These are phyloP conservation scores for Haplosporangium gracile DNA, from an alignment of 192 early-diverging fungal genomes.

Conservation along the genomic window DNA sequence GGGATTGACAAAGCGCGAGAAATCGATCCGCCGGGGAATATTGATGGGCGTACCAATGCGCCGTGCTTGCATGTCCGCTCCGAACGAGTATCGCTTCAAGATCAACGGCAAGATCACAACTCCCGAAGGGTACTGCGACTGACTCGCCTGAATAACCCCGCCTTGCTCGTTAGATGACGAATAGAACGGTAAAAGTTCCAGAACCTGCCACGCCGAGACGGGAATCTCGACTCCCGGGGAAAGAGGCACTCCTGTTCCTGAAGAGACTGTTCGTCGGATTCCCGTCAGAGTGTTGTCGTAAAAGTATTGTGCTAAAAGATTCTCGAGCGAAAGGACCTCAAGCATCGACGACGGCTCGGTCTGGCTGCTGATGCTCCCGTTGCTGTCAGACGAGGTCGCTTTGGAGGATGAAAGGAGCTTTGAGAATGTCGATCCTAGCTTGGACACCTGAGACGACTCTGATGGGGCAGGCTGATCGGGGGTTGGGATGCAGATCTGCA, in stretches of 20 bases:
- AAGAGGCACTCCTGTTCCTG: conserved; percentile 43
- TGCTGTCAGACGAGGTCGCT: conserved; percentile 15
- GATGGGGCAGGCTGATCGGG: neutral
- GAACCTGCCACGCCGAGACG: conserved; percentile 78
- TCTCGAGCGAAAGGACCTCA: conserved; percentile 63
- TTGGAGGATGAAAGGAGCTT: conserved; percentile 21
- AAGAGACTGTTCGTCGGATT: conserved; percentile 58
- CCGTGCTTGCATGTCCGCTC: conserved; percentile 48
- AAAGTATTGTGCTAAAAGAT: conserved; percentile 70
- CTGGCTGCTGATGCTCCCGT: neutral
- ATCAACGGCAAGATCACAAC: conserved; percentile 76
- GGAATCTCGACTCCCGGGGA: conserved; percentile 59
- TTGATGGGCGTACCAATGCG: conserved; percentile 65
- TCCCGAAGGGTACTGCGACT: conserved; percentile 67
- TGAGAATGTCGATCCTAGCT: conserved; percentile 27
- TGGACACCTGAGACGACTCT: neutral
- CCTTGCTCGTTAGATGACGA: conserved; percentile 76
- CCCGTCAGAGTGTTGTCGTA: conserved; percentile 74
- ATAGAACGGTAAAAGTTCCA: conserved; percentile 80
- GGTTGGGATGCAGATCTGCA: conserved; percentile 64
- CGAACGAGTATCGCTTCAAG: conserved; percentile 74
- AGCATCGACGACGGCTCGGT: neutral
- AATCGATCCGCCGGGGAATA: conserved; percentile 64
- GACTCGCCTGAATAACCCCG: conserved; percentile 52
- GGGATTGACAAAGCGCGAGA: conserved; percentile 63